Conservation (phyloP, 495 filamentous ascomycete species). For the Pyrenula massariospora region DNA sequence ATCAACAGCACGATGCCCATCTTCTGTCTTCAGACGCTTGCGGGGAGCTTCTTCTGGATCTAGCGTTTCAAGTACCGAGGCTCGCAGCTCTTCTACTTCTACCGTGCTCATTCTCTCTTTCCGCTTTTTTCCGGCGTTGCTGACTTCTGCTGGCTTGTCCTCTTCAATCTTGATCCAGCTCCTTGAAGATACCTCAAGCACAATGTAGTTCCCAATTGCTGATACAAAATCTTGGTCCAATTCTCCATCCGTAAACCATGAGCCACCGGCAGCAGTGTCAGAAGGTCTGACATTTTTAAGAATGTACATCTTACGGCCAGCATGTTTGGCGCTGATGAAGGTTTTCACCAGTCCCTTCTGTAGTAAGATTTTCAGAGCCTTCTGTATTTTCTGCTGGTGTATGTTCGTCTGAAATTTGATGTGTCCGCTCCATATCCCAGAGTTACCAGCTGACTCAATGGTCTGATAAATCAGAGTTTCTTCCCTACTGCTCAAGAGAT, state of each 20-base stretch:
- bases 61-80: neutral
- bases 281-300: constrained; percentile 56
- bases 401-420: constrained; percentile 65
- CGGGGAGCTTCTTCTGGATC: constrained; percentile 4
- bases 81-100: neutral
- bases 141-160: constrained; percentile 7
- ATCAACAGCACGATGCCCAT: constrained; percentile 22
- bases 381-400: constrained; percentile 64
- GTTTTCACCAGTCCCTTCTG: constrained; percentile 78
- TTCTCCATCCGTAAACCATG: constrained; percentile 83
- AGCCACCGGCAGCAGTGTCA: constrained; percentile 81
- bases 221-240: constrained; percentile 81
- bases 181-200: constrained; percentile 54
- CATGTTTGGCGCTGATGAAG: constrained; percentile 47
- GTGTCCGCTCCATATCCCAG: constrained; percentile 80
- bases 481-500: constrained; percentile 45
- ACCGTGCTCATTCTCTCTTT: neutral
- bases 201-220: constrained; percentile 52
- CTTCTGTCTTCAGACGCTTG: constrained; percentile 33
- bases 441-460: constrained; percentile 68
- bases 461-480: constrained; percentile 72
- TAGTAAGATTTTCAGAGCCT: constrained; percentile 67
- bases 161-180: constrained; percentile 48
- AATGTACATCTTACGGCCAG: constrained; percentile 56
- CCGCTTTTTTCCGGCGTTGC: neutral